Base-by-base conservation (phyloP, 2,329 filamentous ascomycete species). In the Penicillium italicum region DNA sequence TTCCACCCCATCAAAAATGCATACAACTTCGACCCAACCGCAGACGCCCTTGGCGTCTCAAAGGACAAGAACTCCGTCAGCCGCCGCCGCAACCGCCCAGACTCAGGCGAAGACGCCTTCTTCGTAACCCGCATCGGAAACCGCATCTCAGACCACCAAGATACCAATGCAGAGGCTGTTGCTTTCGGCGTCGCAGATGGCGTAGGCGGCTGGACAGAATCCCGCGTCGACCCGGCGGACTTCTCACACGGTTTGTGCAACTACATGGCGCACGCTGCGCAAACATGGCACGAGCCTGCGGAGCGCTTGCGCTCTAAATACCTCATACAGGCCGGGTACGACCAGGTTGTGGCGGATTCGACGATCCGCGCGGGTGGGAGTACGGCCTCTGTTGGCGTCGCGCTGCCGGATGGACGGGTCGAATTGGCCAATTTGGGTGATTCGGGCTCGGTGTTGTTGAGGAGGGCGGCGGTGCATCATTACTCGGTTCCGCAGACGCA, bases 371-470 rank as follows among this genome's bases (percentile, higher is more conserved):
- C 91, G 1, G 94, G 94, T 46, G 93, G 94, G 16, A 95, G 90
- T 71, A 99, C 94, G 5, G 94, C 94, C 26, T 91, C 90, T 63
- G 84, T 99, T n/a, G 93, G 85, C 12, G 81, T 96, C 43, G 87
- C 88, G 24, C 80, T 84, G 50, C 82, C 84, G 1, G 82, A 89
- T 65, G 94, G 94, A 12, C 82, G 77, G 30, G 78, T 97, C 43
- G 90, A 96, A 69, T 85, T 96, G 51, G 94, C 94, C 58, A 99
- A 99, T 74, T 81, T 99, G 33, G 94, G 94, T 62, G 94, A 99
- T 76, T 97, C 91, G 26, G 94, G 94, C 31, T 97, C 92, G 72
- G 82, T 97, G 53, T 88, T 96, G 59, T 80, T 97, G 57, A 86
- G 91, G 14, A 83, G 90, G 26, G 95, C 93, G 63, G 90, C 89